Evolutionary conservation across 78 protist species (phyloP).

Genomic region (Paulinella micropora): DNA sequence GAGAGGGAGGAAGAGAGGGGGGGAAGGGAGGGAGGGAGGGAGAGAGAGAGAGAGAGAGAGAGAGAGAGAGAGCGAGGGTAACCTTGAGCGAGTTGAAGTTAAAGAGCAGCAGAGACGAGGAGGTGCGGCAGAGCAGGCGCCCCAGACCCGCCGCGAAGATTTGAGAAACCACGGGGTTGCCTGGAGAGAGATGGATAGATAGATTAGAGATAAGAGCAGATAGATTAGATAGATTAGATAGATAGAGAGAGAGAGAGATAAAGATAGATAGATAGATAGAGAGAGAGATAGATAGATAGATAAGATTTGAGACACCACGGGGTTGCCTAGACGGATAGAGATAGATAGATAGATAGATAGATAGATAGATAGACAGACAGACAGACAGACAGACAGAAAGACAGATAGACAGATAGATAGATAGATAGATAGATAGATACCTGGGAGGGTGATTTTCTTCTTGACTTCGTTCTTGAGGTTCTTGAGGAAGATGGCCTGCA

Average conservation of each 20-base stretch:
- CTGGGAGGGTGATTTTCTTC: not conserved
- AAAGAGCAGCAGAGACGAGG: slow-evolving; percentile 62
- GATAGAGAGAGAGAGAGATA: too few species aligned
- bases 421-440: not conserved
- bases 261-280: too few species aligned
- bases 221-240: too few species aligned
- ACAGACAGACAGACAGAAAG: not conserved
- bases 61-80: too few species aligned
- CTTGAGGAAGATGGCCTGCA: slow-evolving; percentile 20
- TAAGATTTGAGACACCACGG: too few species aligned
- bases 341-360: not conserved
- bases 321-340: not conserved
- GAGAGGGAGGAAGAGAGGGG: not conserved
- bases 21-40: not conserved
- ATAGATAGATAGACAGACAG: not conserved
- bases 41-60: too few species aligned
- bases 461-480: slow-evolving; percentile 39
- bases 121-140: slow-evolving; percentile 50
- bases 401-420: not conserved
- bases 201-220: too few species aligned
- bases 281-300: too few species aligned
- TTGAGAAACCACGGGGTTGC: not conserved
- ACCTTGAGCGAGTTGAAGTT: slow-evolving; percentile 64
- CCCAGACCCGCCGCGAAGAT: slow-evolving; percentile 38
- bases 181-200: not conserved